Conservation (phyloP, 805 yeast species). For the Ogataea paraovalis region DNA sequence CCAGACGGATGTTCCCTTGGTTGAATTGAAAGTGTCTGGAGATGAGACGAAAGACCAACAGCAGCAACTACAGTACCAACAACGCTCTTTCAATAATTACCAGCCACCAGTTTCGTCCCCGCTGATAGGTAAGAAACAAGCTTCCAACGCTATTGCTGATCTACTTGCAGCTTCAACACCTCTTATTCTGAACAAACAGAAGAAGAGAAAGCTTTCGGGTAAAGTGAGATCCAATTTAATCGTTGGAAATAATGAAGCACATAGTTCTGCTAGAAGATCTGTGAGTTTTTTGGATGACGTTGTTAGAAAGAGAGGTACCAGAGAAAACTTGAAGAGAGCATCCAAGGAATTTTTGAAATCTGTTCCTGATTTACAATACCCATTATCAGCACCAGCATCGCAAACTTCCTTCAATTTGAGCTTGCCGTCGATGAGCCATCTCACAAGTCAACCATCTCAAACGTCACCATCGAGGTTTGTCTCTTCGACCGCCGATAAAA, state of each 20-base stretch:
- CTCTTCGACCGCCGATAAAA: slow-evolving; percentile 8
- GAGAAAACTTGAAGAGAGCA: slow-evolving; percentile 26
- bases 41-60: not conserved
- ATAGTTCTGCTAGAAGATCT: slow-evolving; percentile 1
- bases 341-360: slow-evolving; percentile 18
- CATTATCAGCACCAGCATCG: slow-evolving; percentile 21
- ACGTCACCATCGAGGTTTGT: slow-evolving; percentile 30
- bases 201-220: not conserved
- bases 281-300: slow-evolving; percentile 24
- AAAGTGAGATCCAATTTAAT: slow-evolving; percentile 1
- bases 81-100: not conserved
- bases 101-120: slow-evolving; percentile 5
- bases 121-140: slow-evolving; percentile 21
- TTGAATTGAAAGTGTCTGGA: slow-evolving; percentile 26
- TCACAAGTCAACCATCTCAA: slow-evolving; percentile 3
- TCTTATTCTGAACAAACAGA: slow-evolving; percentile 9
- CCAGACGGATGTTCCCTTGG: slow-evolving; percentile 36
- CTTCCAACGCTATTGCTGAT: slow-evolving; percentile 28
- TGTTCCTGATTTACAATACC: slow-evolving; percentile 10
- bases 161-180: slow-evolving; percentile 35
- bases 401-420: slow-evolving; percentile 9
- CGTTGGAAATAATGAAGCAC: not conserved
- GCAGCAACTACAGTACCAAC: not conserved
- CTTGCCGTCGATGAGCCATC: slow-evolving; percentile 1
- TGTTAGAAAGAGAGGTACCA: slow-evolving; percentile 24